A percentile compares a stretch with the other conserved stretches of the same genome.
Evolutionary conservation across 164 flowering plant genomes (phyloP).

Genomic region (Cinnamomum micranthum): DNA sequence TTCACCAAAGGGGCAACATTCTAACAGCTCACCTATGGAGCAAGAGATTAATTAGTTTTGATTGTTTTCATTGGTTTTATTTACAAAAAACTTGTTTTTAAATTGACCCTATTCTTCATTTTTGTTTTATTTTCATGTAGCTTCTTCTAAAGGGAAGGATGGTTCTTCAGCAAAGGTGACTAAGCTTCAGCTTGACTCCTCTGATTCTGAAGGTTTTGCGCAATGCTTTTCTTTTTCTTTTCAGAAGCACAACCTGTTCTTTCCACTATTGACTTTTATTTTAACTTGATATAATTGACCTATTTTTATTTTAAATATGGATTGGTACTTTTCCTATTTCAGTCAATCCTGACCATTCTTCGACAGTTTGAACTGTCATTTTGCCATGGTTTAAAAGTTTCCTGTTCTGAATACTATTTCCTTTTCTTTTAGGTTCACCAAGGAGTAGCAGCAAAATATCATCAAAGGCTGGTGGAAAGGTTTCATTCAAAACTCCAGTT

Average conservation of each 20-base stretch:
- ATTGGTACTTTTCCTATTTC: background rate
- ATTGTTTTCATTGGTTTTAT: background rate
- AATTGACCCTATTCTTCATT: background rate
- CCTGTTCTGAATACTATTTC: background rate
- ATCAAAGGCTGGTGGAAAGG: slow-evolving; percentile 39
- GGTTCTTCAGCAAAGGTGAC: background rate
- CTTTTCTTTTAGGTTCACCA: slow-evolving; percentile 23
- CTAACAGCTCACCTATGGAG: background rate
- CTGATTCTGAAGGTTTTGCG: slow-evolving; percentile 5
- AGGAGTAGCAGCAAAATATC: slow-evolving; percentile 9
- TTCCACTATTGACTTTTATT: background rate
- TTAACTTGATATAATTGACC: background rate
- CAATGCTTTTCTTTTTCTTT: background rate
- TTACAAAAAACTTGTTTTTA: background rate
- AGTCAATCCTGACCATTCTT: background rate
- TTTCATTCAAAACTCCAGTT: slow-evolving; percentile 11
- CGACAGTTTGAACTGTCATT: background rate
- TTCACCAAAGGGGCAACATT: background rate
- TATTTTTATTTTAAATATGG: background rate
- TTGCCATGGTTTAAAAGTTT: background rate
- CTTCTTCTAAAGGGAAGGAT: slow-evolving; percentile 1
- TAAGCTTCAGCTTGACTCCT: background rate
- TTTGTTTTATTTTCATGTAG: background rate
- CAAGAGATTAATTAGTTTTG: background rate
- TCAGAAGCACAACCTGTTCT: background rate